A percentile compares a stretch with the other conserved stretches of the same genome.
Conservation (phyloP, 2,329 filamentous ascomycete genomes). For the Lasiodiplodia gonubiensis region DNA sequence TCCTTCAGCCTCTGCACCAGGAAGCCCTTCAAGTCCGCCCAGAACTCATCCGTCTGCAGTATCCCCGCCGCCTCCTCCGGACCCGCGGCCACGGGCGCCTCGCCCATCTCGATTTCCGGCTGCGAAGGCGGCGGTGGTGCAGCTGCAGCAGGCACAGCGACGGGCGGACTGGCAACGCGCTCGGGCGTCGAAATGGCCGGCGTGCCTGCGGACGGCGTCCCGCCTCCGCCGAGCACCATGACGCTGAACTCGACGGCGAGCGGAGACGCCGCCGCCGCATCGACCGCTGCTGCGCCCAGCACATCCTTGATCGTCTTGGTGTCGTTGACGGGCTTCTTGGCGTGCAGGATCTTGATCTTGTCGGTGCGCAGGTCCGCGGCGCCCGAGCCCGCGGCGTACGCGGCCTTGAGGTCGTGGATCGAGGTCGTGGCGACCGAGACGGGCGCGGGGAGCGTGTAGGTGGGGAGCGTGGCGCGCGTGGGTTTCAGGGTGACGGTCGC, state of each 20-base stretch:
- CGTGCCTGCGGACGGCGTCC: slow-evolving; percentile 34
- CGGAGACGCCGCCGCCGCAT: slow-evolving; percentile 46
- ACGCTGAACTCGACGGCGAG: slow-evolving; percentile 74
- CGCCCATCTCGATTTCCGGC: slow-evolving; percentile 30
- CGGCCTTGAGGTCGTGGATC: slow-evolving; percentile 77
- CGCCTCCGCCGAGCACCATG: slow-evolving; percentile 81
- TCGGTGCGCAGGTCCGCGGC: slow-evolving; percentile 55
- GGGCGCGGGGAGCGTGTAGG: slow-evolving; percentile 68
- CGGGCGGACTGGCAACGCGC: slow-evolving; percentile 11
- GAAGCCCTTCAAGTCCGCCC: slow-evolving; percentile 83
- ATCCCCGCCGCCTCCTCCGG: slow-evolving; percentile 63
- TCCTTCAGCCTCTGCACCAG: slow-evolving; percentile 79
- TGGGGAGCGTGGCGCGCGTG: slow-evolving; percentile 60
- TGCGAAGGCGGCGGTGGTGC: background rate
- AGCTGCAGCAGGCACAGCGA: background rate
- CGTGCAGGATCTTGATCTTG: slow-evolving; percentile 84
- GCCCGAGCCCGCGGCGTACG: slow-evolving; percentile 62
- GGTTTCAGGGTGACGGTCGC: slow-evolving; percentile 72
- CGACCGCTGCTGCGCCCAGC: slow-evolving; percentile 62
- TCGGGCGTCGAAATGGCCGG: slow-evolving; percentile 19
- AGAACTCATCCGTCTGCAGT: slow-evolving; percentile 77
- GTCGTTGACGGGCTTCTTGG: slow-evolving; percentile 84
- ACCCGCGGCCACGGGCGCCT: slow-evolving; percentile 36
- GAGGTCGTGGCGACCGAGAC: slow-evolving; percentile 68
- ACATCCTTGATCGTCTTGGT: slow-evolving; percentile 79